Percentiles rank a stretch among this genome's conserved stretches.
Evolutionary conservation across 1,284 basidiomycete genomes (phyloP).

Genomic region (Moesziomyces aphidis): DNA sequence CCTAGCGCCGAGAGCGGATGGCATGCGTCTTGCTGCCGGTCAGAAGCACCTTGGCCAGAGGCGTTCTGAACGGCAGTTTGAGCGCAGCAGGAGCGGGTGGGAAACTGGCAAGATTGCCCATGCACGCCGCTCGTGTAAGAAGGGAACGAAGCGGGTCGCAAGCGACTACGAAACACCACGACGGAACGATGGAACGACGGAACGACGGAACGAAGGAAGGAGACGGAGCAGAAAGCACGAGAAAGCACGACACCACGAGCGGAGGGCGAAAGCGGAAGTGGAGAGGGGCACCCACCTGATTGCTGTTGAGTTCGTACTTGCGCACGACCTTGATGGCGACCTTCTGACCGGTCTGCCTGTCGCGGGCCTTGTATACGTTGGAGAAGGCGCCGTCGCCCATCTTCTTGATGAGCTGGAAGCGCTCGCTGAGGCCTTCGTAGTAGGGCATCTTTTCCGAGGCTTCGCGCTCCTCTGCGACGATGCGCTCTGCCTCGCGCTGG

Average conservation of each 20-base stretch:
- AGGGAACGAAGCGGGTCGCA: neutral
- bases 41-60: slow-evolving; percentile 58
- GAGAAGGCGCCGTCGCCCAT: slow-evolving; percentile 85
- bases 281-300: slow-evolving; percentile 76
- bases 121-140: neutral
- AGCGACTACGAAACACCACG: slow-evolving; percentile 4
- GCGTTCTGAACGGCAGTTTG: slow-evolving; percentile 20
- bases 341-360: slow-evolving; percentile 80
- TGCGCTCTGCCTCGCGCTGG: slow-evolving; percentile 52
- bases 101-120: neutral
- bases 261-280: neutral
- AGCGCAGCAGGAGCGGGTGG: slow-evolving; percentile 15
- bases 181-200: slow-evolving; percentile 46
- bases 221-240: slow-evolving; percentile 17
- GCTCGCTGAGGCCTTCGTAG: slow-evolving; percentile 59
- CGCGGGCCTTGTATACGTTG: slow-evolving; percentile 94
- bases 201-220: no score
- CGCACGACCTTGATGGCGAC: slow-evolving; percentile 98
- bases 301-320: slow-evolving; percentile 93
- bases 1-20: slow-evolving; percentile 1
- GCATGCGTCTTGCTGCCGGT: slow-evolving; percentile 65
- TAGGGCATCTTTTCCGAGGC: slow-evolving; percentile 61
- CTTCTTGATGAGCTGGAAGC: slow-evolving; percentile 60
- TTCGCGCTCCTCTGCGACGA: slow-evolving; percentile 58
- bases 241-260: neutral